Conservation (phyloP, 352 stramenopile species). For the Phytophthora fragariae region DNA sequence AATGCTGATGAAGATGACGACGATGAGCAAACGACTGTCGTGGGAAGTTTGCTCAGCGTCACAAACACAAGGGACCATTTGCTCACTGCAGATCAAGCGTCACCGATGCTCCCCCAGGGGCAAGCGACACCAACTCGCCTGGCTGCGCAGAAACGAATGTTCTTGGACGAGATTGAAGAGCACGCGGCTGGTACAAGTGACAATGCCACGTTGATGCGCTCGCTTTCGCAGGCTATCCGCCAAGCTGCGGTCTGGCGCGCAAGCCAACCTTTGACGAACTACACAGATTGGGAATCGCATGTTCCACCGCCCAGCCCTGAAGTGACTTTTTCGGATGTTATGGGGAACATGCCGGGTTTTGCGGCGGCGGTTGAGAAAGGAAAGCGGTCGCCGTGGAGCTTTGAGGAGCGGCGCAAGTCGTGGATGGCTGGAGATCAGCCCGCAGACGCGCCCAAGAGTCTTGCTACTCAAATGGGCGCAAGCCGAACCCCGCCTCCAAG, state of each 20-base stretch:
- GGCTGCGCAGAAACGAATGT: constrained; percentile 41
- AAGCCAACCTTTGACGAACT: constrained; percentile 74
- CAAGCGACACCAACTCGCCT: constrained; percentile 28
- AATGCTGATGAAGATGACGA: constrained; percentile 75
- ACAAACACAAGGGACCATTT: constrained; percentile 66
- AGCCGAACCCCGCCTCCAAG: constrained; percentile 28
- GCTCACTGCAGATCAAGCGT: constrained; percentile 14
- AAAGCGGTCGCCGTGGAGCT: constrained; percentile 55
- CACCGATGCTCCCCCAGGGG: constrained; percentile 20
- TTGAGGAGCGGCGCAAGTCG: constrained; percentile 74
- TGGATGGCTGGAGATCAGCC: constrained; percentile 75
- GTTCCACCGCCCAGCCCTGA: constrained; percentile 61
- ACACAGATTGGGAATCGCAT: constrained; percentile 75
- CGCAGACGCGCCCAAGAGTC: constrained; percentile 29
- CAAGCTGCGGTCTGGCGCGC: constrained; percentile 82
- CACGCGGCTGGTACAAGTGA: constrained; percentile 60
- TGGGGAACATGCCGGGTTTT: constrained; percentile 72
- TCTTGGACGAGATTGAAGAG: constrained; percentile 80
- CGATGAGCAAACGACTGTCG: constrained; percentile 81
- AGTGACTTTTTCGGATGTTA: constrained; percentile 80
- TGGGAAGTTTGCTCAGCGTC: constrained; percentile 79
- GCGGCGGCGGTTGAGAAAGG: constrained; percentile 44
- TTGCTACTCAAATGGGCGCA: constrained; percentile 26
- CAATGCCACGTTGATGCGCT: constrained; percentile 77
- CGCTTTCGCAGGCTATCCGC: constrained; percentile 77